phyloP scores from a whole-genome alignment of 2,329 filamentous ascomycete genomes.

The Alternaria gaisen region DNA sequence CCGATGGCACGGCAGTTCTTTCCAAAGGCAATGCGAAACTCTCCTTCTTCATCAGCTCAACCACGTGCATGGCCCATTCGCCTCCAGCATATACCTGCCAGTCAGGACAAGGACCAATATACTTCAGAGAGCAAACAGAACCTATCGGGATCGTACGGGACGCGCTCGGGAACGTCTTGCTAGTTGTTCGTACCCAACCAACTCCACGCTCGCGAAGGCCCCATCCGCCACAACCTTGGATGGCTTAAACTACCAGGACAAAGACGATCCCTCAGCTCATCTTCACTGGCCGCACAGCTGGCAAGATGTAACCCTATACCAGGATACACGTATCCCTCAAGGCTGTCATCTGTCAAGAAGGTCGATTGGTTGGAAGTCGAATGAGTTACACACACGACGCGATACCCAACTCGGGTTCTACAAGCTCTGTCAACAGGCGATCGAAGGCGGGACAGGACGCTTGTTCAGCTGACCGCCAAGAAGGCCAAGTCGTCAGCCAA shows the following conservation, averaged over 20 bases:
- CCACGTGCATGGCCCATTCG: slow-evolving; percentile 4
- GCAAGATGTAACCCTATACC: not conserved
- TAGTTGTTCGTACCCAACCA: not conserved
- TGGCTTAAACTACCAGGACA: not conserved
- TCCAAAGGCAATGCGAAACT: slow-evolving; percentile 17
- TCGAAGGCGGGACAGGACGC: not conserved
- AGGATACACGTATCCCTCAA: not conserved
- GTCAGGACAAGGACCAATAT: not conserved
- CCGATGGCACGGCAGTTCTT: slow-evolving; percentile 33
- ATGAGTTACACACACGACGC: not conserved
- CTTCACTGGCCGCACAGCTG: not conserved
- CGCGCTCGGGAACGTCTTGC: not conserved
- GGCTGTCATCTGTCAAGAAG: not conserved
- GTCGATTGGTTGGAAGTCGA: not conserved
- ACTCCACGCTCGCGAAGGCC: not conserved
- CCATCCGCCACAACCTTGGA: not conserved
- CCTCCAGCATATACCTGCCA: slow-evolving; percentile 4
- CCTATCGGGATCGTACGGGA: not conserved
- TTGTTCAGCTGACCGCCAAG: slow-evolving; percentile 18
- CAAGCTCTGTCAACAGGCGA: not conserved
- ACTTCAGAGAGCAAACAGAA: slow-evolving; percentile 7
- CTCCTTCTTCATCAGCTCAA: slow-evolving; percentile 2
- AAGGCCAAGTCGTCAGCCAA: slow-evolving; percentile 28
- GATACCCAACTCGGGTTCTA: not conserved
- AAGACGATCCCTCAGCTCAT: not conserved